Conservation (phyloP, 2,329 filamentous ascomycete genomes). For the Neonectria punicea region DNA sequence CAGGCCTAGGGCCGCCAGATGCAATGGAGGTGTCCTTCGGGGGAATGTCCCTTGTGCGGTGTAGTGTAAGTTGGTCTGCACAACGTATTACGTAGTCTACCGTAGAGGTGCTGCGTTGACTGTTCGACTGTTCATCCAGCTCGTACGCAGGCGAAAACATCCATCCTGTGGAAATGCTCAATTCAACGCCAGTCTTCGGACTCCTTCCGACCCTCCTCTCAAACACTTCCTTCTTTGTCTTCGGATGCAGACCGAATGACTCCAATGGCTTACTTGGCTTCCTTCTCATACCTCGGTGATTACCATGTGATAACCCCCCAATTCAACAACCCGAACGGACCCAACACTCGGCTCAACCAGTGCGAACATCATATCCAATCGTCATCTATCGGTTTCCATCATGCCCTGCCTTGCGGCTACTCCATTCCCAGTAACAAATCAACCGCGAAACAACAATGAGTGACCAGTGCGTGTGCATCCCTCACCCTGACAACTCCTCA, state of each 20-base stretch:
- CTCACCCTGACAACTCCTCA: constrained; percentile 11
- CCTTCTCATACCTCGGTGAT: constrained; percentile 33
- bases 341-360: background rate
- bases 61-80: constrained; percentile 8
- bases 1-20: background rate
- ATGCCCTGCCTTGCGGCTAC: background rate
- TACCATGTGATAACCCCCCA: background rate
- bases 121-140: background rate
- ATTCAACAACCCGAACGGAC: background rate
- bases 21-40: constrained; percentile 17
- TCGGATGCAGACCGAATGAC: constrained; percentile 36
- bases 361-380: constrained; percentile 4
- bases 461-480: constrained; percentile 2
- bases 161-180: constrained; percentile 6
- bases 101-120: background rate
- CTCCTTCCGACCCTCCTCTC: constrained; percentile 9
- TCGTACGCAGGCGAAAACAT: background rate
- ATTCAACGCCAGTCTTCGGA: constrained; percentile 20
- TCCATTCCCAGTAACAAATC: background rate
- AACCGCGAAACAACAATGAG: constrained; percentile 10
- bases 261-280: constrained; percentile 11
- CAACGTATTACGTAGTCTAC: background rate
- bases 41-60: constrained; percentile 17
- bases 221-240: constrained; percentile 6
- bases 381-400: constrained; percentile 4